Evolutionary conservation across 176 grass and related monocot species (phyloP).

Genomic region (Musa troglodytarum): DNA sequence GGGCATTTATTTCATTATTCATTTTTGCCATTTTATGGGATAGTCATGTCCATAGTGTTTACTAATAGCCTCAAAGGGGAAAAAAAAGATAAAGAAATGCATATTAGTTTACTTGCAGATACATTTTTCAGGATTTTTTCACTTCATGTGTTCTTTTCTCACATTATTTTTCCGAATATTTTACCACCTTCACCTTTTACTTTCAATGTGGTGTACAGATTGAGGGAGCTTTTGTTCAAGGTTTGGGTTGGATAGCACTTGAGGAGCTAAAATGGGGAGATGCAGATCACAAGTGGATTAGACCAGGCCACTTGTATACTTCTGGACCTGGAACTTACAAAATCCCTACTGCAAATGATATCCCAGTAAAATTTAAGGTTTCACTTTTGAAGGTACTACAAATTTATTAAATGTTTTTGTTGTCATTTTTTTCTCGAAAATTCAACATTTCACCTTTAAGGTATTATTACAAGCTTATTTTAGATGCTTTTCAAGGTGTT

Average conservation of each 20-base stretch:
- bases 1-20: too few relatives aligned
- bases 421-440: not conserved
- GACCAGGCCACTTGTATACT: conserved; percentile 75
- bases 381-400: conserved; percentile 65
- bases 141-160: not conserved
- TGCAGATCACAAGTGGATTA: conserved; percentile 80
- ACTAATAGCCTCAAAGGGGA: too few relatives aligned
- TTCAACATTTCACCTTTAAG: not conserved
- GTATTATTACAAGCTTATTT: too few relatives aligned
- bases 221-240: conserved; percentile 95
- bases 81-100: too few relatives aligned
- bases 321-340: conserved; percentile 87
- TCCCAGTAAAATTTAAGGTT: conserved; percentile 88
- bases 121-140: not conserved
- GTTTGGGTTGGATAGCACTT: conserved; percentile 82
- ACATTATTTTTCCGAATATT: not conserved
- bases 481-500: too few relatives aligned
- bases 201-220: conserved; percentile 43
- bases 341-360: conserved; percentile 90
- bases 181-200: not conserved
- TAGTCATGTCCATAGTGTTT: too few relatives aligned
- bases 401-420: not conserved
- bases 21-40: too few relatives aligned
- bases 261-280: conserved; percentile 99
- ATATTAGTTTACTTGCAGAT: not conserved